Base-by-base conservation (phyloP, 495 filamentous ascomycete species). In the Parathielavia appendiculata region DNA sequence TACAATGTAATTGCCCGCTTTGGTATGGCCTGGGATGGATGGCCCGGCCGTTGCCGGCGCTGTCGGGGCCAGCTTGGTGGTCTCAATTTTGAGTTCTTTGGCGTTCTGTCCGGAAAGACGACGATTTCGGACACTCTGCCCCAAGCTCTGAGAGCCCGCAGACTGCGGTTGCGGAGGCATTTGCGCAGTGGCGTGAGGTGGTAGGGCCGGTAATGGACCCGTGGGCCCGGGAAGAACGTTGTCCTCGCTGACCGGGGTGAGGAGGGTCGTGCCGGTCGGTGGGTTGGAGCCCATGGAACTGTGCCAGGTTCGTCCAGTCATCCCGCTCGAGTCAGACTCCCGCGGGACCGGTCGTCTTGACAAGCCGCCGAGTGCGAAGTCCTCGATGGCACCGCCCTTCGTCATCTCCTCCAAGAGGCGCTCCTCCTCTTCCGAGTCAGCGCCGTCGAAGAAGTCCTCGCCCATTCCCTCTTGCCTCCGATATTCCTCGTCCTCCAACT, bases 401-500 rank as follows among this genome's bases (percentile, higher is more conserved):
- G 90, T 93, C 84, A 96, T 92, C 68, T 96, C 91, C 62, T 98
- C 93, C 39, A 98, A 71, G 59, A 97, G 78, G 39, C 91, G 82
- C 66, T 97, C 93, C 62, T 96, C 91, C 51, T 92, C 90, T 54
- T 92, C 89, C n/a, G 85, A 87, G 56, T 92, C 89, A 41, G 90
- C 75, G n/a, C 71, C 87, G 50, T 86, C 85, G 53, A 82, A 79
- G 59, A 78, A 76, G 44, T 73, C 73, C 3, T 66, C 62, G 3
- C 51, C 54, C 0, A 60, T 19, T 8, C 48, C 63, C 17, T 69
- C 71, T 40, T 67, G 57, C 43, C 66, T 51, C 54, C 66, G 61
- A 63, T 67, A 65, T 44, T 82, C 68, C 54, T 75, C 67, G 39
- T 74, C 72, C 26, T 70, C 60, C 0, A 64, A 41, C 16, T 71